These are phyloP conservation scores for Ploettnerulaceae sp. DNA, from an alignment of 2,329 filamentous ascomycete genomes.

Conservation along the genomic window DNA sequence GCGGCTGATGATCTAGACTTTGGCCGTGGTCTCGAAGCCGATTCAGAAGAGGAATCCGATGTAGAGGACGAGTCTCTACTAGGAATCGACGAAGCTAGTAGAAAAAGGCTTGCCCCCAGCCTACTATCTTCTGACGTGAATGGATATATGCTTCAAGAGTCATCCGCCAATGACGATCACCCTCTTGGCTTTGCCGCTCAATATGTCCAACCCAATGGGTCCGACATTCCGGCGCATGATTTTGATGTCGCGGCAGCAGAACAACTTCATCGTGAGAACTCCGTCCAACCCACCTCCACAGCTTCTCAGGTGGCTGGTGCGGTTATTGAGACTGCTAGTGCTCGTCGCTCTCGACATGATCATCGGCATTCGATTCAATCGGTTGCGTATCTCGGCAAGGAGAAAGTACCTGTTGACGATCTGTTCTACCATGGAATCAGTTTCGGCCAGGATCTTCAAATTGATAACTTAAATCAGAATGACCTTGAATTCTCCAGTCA, in stretches of 20 bases:
- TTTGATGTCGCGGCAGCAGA: background rate
- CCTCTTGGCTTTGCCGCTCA: background rate
- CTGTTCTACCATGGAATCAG: constrained; percentile 38
- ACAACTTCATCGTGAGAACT: constrained; percentile 4
- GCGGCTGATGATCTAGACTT: constrained; percentile 19
- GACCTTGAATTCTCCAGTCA: constrained; percentile 2
- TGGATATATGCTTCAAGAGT: too few species aligned
- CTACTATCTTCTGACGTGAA: too few species aligned
- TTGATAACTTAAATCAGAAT: constrained; percentile 14
- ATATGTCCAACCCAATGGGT: background rate
- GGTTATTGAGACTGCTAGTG: background rate
- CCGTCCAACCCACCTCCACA: background rate
- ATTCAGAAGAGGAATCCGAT: background rate
- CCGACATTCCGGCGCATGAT: background rate
- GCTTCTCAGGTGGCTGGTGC: background rate
- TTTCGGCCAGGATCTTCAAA: constrained; percentile 30
- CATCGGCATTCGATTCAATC: background rate
- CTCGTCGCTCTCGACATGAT: background rate
- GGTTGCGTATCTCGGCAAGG: constrained; percentile 36
- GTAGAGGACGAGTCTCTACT: background rate
- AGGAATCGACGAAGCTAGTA: too few species aligned
- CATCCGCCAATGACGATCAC: too few species aligned
- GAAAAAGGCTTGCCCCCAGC: too few species aligned
- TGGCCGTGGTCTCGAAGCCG: background rate
- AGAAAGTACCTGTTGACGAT: constrained; percentile 36